Base-by-base conservation (phyloP, 495 filamentous ascomycete genomes). In the Xylaria sp. region DNA sequence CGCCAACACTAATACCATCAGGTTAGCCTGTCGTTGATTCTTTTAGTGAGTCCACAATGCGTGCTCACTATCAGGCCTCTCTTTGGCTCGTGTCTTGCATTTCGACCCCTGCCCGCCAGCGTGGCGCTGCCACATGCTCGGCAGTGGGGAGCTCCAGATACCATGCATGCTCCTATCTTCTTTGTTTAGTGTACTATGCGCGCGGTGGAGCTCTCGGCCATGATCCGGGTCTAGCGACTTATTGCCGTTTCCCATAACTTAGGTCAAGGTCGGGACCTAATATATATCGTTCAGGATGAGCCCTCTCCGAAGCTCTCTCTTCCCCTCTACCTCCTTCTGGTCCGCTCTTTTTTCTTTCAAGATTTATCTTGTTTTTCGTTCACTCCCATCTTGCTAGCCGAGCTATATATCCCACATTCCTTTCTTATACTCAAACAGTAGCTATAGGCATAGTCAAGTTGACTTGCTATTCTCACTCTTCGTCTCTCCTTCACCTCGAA, bases 271-370 rank as follows among this genome's bases (percentile, higher is more conserved):
- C 71, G 74, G 67, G 43, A 72, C n/a, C 74, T 76, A 77, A 77
- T 77, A 77, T 76, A 76, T 78, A 78, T 78, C 71, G 26, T 75
- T 58, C 37, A 66, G 71, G 74, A 69, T 74, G 70, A 76, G 44
- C 68, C 72, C 15, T 48, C 71, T 71, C 63, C 69, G 65, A 66
- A 71, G 59, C 65, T 43, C 29, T 62, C 58, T 43, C 59, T 62
- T 14, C 55, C 37, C 68, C 59, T 72, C 50, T 52, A 57, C 64
- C 52, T 74, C 29, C 59, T 71, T 68, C 44, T 40, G 24, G 19
- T 66, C 66, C 68, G 55, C 69, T 73, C 69, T 46, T 70, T 67
- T 70, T 67, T 71, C 68, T 69, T 75, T 72, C 69, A 69, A 71
- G 55, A 71, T 43, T 71, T 61, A 71, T 71, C 48, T 75, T 61